Percentiles rank a stretch among this genome's conserved stretches.
These are phyloP conservation scores for Mortierella claussenii DNA, from an alignment of 192 early-diverging fungal genomes.

Conservation along the genomic window DNA sequence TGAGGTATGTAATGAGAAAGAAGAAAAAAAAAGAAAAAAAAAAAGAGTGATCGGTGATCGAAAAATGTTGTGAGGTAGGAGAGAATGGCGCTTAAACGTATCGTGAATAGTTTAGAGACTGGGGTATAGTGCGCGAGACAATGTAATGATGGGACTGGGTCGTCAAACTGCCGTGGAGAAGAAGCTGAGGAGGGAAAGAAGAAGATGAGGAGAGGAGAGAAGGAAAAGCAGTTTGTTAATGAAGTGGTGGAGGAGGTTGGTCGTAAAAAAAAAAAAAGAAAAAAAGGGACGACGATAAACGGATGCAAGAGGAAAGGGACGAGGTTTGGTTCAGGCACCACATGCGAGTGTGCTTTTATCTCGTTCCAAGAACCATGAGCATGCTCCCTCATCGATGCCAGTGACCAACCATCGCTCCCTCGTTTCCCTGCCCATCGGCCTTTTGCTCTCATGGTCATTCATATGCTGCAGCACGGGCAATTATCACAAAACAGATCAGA, in stretches of 20 bases:
- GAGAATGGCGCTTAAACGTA: too few relatives aligned
- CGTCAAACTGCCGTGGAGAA: too few relatives aligned
- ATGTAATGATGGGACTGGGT: too few relatives aligned
- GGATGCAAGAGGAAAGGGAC: background rate
- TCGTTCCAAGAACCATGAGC: too few relatives aligned
- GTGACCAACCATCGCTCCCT: too few relatives aligned
- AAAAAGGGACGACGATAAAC: background rate
- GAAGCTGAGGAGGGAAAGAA: background rate
- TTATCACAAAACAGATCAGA: constrained; percentile 4
- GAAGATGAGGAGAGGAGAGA: background rate
- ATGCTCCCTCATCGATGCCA: too few relatives aligned
- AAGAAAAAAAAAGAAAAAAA: background rate
- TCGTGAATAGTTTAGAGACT: too few relatives aligned
- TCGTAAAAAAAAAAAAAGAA: background rate
- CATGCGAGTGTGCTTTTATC: too few relatives aligned
- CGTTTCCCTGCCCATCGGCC: too few relatives aligned
- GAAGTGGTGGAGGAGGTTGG: background rate
- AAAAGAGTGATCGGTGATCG: background rate
- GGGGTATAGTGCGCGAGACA: too few relatives aligned
- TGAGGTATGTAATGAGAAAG: background rate
- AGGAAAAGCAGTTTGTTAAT: background rate
- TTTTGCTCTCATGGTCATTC: constrained; percentile 4
- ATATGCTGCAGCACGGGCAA: background rate
- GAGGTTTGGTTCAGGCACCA: too few relatives aligned
- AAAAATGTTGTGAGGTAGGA: constrained; percentile 1